Evolutionary conservation across 2,329 filamentous ascomycete species (phyloP).

Genomic region (Alternaria triticina): DNA sequence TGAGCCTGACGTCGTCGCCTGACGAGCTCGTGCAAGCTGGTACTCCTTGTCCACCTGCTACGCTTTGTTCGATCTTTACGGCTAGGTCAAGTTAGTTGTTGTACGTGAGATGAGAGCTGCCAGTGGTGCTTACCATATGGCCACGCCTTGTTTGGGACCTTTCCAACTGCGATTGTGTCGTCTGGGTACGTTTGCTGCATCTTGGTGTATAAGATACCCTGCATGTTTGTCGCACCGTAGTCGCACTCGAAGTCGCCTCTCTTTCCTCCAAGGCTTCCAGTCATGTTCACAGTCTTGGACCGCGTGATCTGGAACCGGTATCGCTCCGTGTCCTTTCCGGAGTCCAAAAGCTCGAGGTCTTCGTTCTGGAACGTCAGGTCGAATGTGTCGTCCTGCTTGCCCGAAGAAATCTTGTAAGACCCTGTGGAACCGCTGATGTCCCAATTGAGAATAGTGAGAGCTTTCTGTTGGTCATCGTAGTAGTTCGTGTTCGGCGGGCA

Average conservation of each 20-base stretch:
- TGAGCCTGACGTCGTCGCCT: constrained; percentile 46
- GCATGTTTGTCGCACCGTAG: constrained; percentile 63
- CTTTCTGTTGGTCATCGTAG: constrained; percentile 48
- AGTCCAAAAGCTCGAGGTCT: constrained; percentile 58
- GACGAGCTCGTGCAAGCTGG: constrained; percentile 61
- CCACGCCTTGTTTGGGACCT: constrained; percentile 42
- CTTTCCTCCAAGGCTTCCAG: constrained; percentile 51
- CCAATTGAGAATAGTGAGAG: constrained; percentile 66
- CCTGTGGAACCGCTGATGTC: constrained; percentile 56
- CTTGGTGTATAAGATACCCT: constrained; percentile 67
- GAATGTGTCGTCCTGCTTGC: constrained; percentile 59
- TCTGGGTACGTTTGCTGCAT: constrained; percentile 51
- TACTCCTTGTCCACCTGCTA: constrained; percentile 55
- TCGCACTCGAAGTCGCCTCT: constrained; percentile 62
- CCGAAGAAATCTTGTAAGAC: constrained; percentile 62
- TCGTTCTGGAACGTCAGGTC: constrained; percentile 62
- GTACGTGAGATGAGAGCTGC: background rate
- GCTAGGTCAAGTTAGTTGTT: constrained; percentile 41
- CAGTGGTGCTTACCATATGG: constrained; percentile 38
- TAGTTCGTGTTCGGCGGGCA: constrained; percentile 66
- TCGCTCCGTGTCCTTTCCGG: constrained; percentile 58
- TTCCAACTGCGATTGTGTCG: constrained; percentile 27
- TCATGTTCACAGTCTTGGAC: constrained; percentile 61
- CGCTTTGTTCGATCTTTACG: constrained; percentile 62
- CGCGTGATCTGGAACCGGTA: constrained; percentile 64